Percentiles rank a stretch among this genome's conserved stretches.
Conservation (phyloP, 2,329 filamentous ascomycete species). For the Epicoccum nigrum region DNA sequence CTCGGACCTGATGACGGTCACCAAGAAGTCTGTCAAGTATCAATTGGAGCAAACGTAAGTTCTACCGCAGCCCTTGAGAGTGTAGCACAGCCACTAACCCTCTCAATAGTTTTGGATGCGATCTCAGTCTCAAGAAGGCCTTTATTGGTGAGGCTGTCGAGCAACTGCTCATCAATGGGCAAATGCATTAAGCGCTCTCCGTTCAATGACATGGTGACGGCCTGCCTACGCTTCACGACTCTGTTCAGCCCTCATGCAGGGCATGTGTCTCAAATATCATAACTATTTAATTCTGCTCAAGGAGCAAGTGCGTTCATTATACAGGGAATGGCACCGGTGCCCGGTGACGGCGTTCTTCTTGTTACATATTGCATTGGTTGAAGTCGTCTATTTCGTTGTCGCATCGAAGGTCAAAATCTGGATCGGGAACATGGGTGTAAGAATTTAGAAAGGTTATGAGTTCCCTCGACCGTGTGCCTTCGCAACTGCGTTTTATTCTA, state of each 20-base stretch:
- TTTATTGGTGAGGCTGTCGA: conserved; percentile 69
- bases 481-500: background rate
- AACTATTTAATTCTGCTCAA: conserved; percentile 15
- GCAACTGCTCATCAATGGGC: conserved; percentile 22
- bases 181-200: conserved; percentile 10
- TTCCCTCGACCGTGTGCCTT: background rate
- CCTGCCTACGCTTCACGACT: conserved; percentile 18
- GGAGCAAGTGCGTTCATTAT: conserved; percentile 10
- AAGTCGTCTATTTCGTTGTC: background rate
- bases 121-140: conserved; percentile 82
- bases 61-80: background rate
- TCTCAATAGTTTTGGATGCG: conserved; percentile 71
- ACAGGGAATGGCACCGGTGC: conserved; percentile 3
- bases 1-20: conserved; percentile 95
- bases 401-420: conserved; percentile 7
- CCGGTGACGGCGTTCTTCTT: conserved; percentile 9
- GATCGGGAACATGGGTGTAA: conserved; percentile 5
- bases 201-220: conserved; percentile 7
- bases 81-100: conserved; percentile 23
- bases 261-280: conserved; percentile 17
- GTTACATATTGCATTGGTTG: conserved; percentile 12
- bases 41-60: conserved; percentile 79
- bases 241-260: conserved; percentile 9
- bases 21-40: conserved; percentile 96
- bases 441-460: conserved; percentile 7